Evolutionary conservation across 371 early-diverging fungal genomes (phyloP), one percentile per base, ranked within the genome.

Genomic region (Conidiobolus incongruus): DNA sequence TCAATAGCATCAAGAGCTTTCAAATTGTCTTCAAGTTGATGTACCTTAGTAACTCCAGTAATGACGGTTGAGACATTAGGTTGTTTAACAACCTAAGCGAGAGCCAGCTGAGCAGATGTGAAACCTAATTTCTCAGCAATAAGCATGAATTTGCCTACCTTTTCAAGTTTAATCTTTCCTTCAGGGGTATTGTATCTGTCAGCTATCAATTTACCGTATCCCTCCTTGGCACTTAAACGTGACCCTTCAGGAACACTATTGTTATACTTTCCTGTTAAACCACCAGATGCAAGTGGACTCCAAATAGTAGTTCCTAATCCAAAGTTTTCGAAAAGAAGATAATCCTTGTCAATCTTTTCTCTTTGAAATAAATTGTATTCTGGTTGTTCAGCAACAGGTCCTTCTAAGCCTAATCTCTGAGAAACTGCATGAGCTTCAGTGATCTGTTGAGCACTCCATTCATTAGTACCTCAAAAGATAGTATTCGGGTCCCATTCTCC

Each of bases 331-430:
- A 65, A 82, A 47, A 87, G 50, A 19, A 78, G 75, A 6, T 54
- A 45, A 53, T n/a, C n/a, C n/a, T n/a, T n/a, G n/a, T n/a, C n/a
- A n/a, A n/a, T n/a, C n/a, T n/a, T 83, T 83, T 58, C 82, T 80
- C 47, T 68, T 68, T 79, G 71, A 44, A 84, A 60, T 79, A 84
- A 72, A 55, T 82, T 81, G 60, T 87, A 87, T 57, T 87, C 82
- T 10, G 81, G 75, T 52, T 82, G 79, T 62, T 82, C 72, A 52
- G 70, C 60, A 48, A 77, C 55, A 11, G 82, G 83, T 12, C 67
- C 69, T 35, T 81, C 71, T 28, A 84, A 50, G n/a, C 63, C 59
- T n/a, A 84, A 48, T 31, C 63, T 53, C 19, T 70, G 58, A 4
- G 85, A 82, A 11, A 84, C 66, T 26, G 61, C 54, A 45, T 73